phyloP scores from a whole-genome alignment of 1,139 yeast species.

The Saccharomyces hybrid region DNA sequence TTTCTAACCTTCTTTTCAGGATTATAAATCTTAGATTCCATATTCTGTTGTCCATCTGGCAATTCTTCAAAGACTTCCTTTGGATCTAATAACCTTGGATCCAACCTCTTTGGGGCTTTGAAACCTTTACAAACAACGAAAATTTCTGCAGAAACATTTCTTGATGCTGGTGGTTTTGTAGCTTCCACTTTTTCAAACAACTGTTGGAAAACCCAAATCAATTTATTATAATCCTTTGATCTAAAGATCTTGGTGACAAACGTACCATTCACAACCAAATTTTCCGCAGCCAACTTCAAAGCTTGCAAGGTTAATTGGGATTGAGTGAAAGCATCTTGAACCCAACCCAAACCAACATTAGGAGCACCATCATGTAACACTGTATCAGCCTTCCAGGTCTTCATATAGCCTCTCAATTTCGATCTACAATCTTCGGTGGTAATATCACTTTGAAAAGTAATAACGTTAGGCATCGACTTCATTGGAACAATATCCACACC shows the following conservation, averaged over 20 bases:
- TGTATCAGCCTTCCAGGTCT: constrained; percentile 98
- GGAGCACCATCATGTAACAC: constrained; percentile 99
- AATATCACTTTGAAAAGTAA: constrained; percentile 92
- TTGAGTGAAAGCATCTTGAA: constrained; percentile 97
- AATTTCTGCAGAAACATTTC: constrained; percentile 98
- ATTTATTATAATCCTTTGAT: constrained; percentile 93
- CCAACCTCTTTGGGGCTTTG: constrained; percentile 92
- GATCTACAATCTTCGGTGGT: constrained; percentile 98
- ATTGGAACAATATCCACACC: constrained; percentile 98
- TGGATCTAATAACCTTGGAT: constrained; percentile 87
- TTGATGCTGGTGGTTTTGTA: constrained; percentile 96
- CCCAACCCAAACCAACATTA: constrained; percentile 98
- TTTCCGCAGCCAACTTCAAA: constrained; percentile 89
- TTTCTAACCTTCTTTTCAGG: constrained; percentile 87
- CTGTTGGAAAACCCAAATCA: constrained; percentile 96
- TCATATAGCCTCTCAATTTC: constrained; percentile 87
- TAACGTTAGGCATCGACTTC: constrained; percentile 87
- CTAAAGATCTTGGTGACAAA: constrained; percentile 95
- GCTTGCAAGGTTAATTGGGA: constrained; percentile 93
- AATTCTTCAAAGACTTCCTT: constrained; percentile 91
- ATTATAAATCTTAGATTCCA: constrained; percentile 86
- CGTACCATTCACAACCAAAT: constrained; percentile 87
- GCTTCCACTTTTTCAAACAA: constrained; percentile 95
- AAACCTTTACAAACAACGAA: constrained; percentile 94
- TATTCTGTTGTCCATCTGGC: constrained; percentile 67